phyloP scores from a whole-genome alignment of 2,329 filamentous ascomycete species.

The Penicillium brasilianum region DNA sequence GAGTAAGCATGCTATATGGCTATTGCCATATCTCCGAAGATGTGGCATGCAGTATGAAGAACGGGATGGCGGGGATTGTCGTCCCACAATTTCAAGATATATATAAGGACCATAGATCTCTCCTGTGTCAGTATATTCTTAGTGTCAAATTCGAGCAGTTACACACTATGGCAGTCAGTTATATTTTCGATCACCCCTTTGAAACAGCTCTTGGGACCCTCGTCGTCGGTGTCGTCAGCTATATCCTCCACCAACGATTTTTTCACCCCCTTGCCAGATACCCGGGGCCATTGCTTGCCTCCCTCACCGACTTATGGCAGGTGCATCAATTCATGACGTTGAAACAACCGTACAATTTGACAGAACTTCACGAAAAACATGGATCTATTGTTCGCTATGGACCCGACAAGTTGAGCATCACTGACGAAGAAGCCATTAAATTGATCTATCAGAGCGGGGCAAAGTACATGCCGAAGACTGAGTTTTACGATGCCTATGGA shows the following conservation, averaged over 20 bases:
- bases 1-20: no score
- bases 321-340: background rate
- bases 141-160: background rate
- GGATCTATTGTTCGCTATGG: background rate
- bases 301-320: background rate
- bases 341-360: background rate
- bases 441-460: slow-evolving; percentile 37
- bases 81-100: background rate
- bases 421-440: background rate
- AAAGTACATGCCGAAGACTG: slow-evolving; percentile 39
- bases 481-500: slow-evolving; percentile 44
- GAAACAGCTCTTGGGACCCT: background rate
- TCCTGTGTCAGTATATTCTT: background rate
- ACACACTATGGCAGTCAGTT: background rate
- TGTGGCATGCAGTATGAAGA: background rate
- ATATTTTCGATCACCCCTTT: background rate
- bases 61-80: background rate
- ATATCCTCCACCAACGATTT: background rate
- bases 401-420: background rate
- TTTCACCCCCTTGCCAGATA: background rate
- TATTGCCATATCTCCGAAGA: background rate
- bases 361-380: background rate
- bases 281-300: background rate
- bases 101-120: background rate
- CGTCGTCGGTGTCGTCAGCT: background rate